Percentiles rank a stretch among this genome's conserved stretches.
Evolutionary conservation across 345 rosid genomes (phyloP).

Genomic region (Angophora floribunda): DNA sequence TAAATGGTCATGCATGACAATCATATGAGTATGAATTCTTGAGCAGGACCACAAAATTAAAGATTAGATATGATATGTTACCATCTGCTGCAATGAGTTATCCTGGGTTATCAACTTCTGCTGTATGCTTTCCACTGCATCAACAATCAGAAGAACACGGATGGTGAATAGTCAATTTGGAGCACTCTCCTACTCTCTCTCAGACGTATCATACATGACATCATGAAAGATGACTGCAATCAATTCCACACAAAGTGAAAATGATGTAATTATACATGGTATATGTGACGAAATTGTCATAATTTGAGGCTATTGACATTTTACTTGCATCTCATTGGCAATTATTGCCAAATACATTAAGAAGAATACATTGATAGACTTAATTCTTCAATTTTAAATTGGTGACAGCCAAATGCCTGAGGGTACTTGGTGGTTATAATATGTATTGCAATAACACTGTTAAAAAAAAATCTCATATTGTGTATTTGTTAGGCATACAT

Average conservation of each 20-base stretch:
- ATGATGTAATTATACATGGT: neutral
- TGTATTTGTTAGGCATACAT: neutral
- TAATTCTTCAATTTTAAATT: neutral
- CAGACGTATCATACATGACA: neutral
- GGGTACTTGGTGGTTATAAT: neutral
- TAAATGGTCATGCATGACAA: neutral
- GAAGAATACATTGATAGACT: neutral
- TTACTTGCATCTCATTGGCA: neutral
- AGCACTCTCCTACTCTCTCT: neutral
- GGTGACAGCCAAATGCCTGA: neutral
- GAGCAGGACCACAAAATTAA: neutral
- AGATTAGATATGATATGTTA: slow-evolving; percentile 10
- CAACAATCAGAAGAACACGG: neutral
- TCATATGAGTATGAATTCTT: neutral
- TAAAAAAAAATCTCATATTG: neutral
- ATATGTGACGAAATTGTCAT: neutral
- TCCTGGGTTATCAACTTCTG: slow-evolving; percentile 61
- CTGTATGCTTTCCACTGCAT: slow-evolving; percentile 65
- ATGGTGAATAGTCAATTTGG: neutral
- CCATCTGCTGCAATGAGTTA: slow-evolving; percentile 55
- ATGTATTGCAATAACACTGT: neutral
- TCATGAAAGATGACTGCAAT: neutral
- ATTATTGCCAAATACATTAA: neutral
- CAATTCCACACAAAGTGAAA: neutral
- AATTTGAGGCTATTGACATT: neutral